Evolutionary conservation across 2,329 filamentous ascomycete species (phyloP), one percentile per base, ranked within the genome.

Genomic region (Dendryphion nanum): DNA sequence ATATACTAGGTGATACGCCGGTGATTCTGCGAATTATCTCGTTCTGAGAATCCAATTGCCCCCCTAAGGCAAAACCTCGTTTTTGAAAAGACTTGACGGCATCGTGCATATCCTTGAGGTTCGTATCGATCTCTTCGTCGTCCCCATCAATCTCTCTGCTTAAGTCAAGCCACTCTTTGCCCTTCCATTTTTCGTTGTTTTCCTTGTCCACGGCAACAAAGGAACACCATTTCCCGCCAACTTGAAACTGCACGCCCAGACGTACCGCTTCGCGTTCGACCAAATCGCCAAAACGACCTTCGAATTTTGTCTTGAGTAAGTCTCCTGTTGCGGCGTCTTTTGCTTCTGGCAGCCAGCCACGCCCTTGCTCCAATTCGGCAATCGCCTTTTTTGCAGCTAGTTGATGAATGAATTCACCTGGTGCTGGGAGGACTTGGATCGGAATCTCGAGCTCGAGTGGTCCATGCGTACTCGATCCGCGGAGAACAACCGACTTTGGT

Each of bases 221-320:
- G 0, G 83, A 86, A 52, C 80, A 85, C 76, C 80, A 86, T 54
- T 82, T 85, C 1, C 82, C 78, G 2, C 74, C 78, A 6, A 89
- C 76, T 50, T 86, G 82, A 52, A 79, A 86, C 40, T 74, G 70
- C 10, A 82, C 72, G 0, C 85, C 84, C 0, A 89, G 68, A 0
- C 77, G 69, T 1, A 88, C 81, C 6, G 76, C 82, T 54, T 89
- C 84, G 1, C 75, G 73, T 56, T 84, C 75, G 0, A 82, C 76
- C 53, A 88, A 72, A 32, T 80, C 75, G 10, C 73, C 61, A 54
- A 83, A 82, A 4, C 70, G 72, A 1, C 72, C 72, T 3, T 64
- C 58, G 31, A 64, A 59, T 0, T 56, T 44, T 13, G 74, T 69
- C 41, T 72, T 78, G 7, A 66, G 21, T 1, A 52, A 38, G 6